Evolutionary conservation across 1,284 basidiomycete genomes (phyloP), one percentile per base, ranked within the genome.

Genomic region (Apiotrichum porosum): DNA sequence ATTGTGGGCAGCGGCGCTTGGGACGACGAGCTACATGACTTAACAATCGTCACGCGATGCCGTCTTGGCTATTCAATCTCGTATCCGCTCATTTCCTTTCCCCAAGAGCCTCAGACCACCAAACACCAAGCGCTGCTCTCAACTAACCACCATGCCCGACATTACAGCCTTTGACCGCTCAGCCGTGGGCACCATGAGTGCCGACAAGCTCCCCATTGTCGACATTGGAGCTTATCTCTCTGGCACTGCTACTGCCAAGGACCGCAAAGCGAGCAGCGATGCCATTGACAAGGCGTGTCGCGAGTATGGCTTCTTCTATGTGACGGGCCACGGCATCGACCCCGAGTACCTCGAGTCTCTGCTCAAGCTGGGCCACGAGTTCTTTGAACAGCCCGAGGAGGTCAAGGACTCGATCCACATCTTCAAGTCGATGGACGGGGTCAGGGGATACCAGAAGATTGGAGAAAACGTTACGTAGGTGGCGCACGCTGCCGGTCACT

Each of bases 231-330:
- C 18, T 1, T 21, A 51, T 37, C 42, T 44, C 17, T 17, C 18
- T 18, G 9, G 21, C 14, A 10, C 26, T 14, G 32, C 41, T 1
- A 34, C 42, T 4, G 42, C 28, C 13, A 18, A 14, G 10, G 33
- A 36, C 35, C 24, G 35, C 26, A 15, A 12, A 4, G 18, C 26
- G 4, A 15, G 22, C 9, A 33, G 42, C 18, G 26, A 21, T 14
- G 34, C 42, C 5, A 47, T 62, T 14, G 60, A 62, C 48, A 54
- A 44, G 17, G 56, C 58, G 6, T 62, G 56, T 24, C 41, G 58
- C 12, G 54, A 60, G 24, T 60, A 61, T 24, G 60, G 61, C 18
- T 63, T 63, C 58, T 61, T 63, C 55, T 59, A 61, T 37, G 55
- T 61, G 18, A 59, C 54, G 9, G 61, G 61, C 12, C 55, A 58